A percentile compares a stretch with the other conserved stretches of the same genome.
phyloP scores from a whole-genome alignment of 208 protist species.

The Leishmania arabica region DNA sequence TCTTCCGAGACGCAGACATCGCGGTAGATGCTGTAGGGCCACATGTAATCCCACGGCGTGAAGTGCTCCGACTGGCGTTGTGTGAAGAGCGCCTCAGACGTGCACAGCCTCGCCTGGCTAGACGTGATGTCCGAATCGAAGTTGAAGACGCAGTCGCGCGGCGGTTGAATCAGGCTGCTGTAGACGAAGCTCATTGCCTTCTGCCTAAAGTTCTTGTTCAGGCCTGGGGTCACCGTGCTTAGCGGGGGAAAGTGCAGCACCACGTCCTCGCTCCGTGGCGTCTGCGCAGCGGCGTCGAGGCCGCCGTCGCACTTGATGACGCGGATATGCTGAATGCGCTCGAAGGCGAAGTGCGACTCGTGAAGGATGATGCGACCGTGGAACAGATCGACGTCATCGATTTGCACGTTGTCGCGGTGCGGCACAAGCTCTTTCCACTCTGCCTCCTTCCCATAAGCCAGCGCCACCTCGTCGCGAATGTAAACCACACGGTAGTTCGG shows the following conservation, averaged over 20 bases:
- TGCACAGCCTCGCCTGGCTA: conserved; percentile 57
- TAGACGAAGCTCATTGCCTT: conserved; percentile 90
- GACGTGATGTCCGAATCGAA: conserved; percentile 84
- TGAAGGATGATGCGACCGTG: conserved; percentile 73
- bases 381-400: conserved; percentile 90
- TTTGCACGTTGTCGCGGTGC: conserved; percentile 81
- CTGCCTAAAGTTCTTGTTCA: conserved; percentile 92
- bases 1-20: conserved; percentile 85
- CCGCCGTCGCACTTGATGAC: conserved; percentile 83
- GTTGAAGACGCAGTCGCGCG: conserved; percentile 82
- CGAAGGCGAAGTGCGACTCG: conserved; percentile 85
- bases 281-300: conserved; percentile 57
- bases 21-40: conserved; percentile 92
- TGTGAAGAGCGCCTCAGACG: conserved; percentile 84
- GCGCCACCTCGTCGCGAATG: conserved; percentile 78
- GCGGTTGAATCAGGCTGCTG: conserved; percentile 84
- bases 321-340: conserved; percentile 83
- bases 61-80: conserved; percentile 92
- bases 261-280: conserved; percentile 62
- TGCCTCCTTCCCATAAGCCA: conserved; percentile 50
- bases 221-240: conserved; percentile 68
- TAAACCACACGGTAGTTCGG: conserved; percentile 85
- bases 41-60: conserved; percentile 94
- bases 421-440: conserved; percentile 89
- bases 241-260: conserved; percentile 90